A percentile compares a stretch with the other conserved stretches of the same genome.
Evolutionary conservation across 306 rosid species (phyloP).

Genomic region (Acmispon strigosus): DNA sequence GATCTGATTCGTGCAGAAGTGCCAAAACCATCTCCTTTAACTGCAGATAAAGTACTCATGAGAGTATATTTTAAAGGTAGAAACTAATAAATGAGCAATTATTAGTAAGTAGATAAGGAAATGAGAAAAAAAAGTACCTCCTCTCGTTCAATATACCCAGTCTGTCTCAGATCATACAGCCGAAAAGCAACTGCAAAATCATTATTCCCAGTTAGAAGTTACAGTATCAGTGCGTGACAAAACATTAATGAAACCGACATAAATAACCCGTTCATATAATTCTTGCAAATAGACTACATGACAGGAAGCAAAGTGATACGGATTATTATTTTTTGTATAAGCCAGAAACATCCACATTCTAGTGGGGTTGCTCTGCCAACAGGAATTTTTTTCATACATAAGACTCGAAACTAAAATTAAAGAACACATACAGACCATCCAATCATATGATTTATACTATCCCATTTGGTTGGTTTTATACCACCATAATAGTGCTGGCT

Average conservation of each 20-base stretch:
- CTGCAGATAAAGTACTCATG: conserved; percentile 32
- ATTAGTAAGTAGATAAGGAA: not conserved
- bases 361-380: too few relatives aligned
- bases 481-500: too few relatives aligned
- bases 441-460: too few relatives aligned
- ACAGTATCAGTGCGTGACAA: not conserved
- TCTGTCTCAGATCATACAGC: conserved; percentile 74
- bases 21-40: conserved; percentile 87
- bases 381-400: too few relatives aligned
- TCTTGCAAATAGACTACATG: not conserved
- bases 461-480: too few relatives aligned
- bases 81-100: too few relatives aligned
- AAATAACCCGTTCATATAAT: not conserved
- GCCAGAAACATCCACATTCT: too few relatives aligned
- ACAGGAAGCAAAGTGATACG: too few relatives aligned
- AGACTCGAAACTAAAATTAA: too few relatives aligned
- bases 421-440: too few relatives aligned
- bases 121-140: conserved; percentile 47
- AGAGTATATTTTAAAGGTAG: too few relatives aligned
- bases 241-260: not conserved
- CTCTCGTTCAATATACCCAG: conserved; percentile 73
- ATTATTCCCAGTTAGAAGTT: conserved; percentile 18
- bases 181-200: conserved; percentile 78
- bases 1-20: conserved; percentile 74
- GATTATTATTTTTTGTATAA: too few relatives aligned